phyloP scores from a whole-genome alignment of 805 yeast species.

The Candida sithepensis region DNA sequence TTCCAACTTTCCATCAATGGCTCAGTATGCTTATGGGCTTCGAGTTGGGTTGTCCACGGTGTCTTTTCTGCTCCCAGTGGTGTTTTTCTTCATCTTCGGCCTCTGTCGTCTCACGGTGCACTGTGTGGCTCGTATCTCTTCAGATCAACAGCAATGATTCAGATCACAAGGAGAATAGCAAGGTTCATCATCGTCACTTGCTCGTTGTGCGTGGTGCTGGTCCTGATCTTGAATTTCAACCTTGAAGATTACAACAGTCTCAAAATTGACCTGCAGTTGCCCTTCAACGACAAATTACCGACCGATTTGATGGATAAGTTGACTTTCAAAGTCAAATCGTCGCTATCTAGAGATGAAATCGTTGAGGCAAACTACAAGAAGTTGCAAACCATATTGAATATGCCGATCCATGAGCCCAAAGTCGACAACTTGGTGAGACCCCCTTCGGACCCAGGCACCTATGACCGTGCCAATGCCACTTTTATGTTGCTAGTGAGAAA shows the following conservation, averaged over 20 bases:
- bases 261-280: not conserved
- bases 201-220: constrained; percentile 3
- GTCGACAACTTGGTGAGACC: constrained; percentile 31
- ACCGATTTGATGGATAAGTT: constrained; percentile 6
- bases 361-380: constrained; percentile 35
- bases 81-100: not conserved
- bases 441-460: constrained; percentile 22
- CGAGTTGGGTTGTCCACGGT: not conserved
- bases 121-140: not conserved
- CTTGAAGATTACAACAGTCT: not conserved
- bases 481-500: constrained; percentile 71
- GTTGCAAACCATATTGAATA: constrained; percentile 35
- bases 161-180: not conserved
- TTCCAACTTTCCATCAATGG: no score
- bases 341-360: constrained; percentile 26
- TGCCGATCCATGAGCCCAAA: constrained; percentile 47
- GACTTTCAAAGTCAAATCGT: constrained; percentile 12
- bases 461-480: constrained; percentile 67
- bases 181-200: constrained; percentile 10
- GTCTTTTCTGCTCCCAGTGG: not conserved
- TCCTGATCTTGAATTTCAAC: constrained; percentile 1
- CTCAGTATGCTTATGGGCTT: no score
- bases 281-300: not conserved
- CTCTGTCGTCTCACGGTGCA: not conserved
- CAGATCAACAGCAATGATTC: not conserved